Evolutionary conservation across 140 eudicot species (phyloP).

Genomic region (Senecio squalidus): DNA sequence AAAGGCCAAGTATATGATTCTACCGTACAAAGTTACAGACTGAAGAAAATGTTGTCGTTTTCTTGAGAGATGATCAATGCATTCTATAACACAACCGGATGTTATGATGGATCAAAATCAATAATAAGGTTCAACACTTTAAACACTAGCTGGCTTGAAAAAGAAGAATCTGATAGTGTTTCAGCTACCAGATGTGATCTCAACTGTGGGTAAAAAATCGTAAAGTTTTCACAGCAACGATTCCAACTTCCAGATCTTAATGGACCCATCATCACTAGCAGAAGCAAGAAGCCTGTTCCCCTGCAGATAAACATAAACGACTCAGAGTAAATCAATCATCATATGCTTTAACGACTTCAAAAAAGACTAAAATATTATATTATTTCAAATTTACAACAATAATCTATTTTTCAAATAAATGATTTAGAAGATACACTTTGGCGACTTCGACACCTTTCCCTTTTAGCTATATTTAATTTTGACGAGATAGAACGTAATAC

Average conservation of each 20-base stretch:
- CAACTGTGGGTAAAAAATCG: background rate
- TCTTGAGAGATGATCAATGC: too few relatives aligned
- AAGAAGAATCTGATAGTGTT: background rate
- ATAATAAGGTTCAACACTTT: background rate
- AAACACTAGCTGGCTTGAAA: background rate
- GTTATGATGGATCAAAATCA: background rate
- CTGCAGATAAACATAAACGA: slow-evolving; percentile 32
- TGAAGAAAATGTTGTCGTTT: too few relatives aligned
- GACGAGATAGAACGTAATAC: background rate
- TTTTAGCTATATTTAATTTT: background rate
- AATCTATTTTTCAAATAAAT: too few relatives aligned
- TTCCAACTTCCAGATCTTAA: background rate
- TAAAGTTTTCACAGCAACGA: background rate
- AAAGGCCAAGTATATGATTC: too few relatives aligned
- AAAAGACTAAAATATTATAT: background rate
- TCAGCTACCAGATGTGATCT: background rate
- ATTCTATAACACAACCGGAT: too few relatives aligned
- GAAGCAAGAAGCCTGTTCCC: slow-evolving; percentile 64
- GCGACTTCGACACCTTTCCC: background rate
- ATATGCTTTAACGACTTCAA: background rate
- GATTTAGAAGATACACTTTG: too few relatives aligned
- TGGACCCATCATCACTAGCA: background rate
- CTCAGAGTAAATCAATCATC: background rate
- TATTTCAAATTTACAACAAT: too few relatives aligned
- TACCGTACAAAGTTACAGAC: too few relatives aligned